Evolutionary conservation across 495 filamentous ascomycete genomes (phyloP), one percentile per base, ranked within the genome.

Genomic region (Extremus antarcticus): DNA sequence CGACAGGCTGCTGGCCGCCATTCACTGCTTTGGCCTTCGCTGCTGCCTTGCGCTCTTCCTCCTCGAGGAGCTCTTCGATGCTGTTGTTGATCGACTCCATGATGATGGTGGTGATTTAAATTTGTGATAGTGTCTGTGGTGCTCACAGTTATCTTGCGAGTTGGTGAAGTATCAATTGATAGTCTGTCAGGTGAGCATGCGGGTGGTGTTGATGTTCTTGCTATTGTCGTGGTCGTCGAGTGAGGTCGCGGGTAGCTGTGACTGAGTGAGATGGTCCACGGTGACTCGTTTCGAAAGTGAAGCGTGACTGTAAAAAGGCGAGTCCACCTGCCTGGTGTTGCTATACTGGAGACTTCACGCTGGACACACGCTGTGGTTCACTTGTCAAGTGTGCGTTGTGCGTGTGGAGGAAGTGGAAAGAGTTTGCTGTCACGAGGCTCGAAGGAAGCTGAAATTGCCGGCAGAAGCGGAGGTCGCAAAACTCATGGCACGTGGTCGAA

Each of bases 51-150:
- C 19, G 47, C 59, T 61, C 59, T 45, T 54, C 59, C 50, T 61
- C 47, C 54, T 61, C 59, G 50, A 61, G 59, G 54, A 61, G 54
- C 54, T 57, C 59, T 32, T 43, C 54, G 39, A 25, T 35, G 53
- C 56, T 35, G 53, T 43, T 29, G 49, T 53, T 21, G 32, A 16
- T 56, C 29, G 29, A 35, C 29, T 35, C 7, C 29, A 35, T 60
- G 48, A 41, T 52, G 50, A 25, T 41, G 19, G 32, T 13, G 17
- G 16, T 9, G 22, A 15, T 9, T 13, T 40, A n/a, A n/a, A n/a
- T 41, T 21, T 38, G 50, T 23, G n/a, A 43, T 40, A 21, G 25
- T 23, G 46, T 25, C 7, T 24, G 19, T 23, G 3, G 24, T n/a
- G 46, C 46, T 48, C 46, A 48, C 46, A 35, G 29, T 4, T 35